These are phyloP conservation scores for Microthlaspi erraticum DNA, from an alignment of 345 rosid species.

Conservation along the genomic window DNA sequence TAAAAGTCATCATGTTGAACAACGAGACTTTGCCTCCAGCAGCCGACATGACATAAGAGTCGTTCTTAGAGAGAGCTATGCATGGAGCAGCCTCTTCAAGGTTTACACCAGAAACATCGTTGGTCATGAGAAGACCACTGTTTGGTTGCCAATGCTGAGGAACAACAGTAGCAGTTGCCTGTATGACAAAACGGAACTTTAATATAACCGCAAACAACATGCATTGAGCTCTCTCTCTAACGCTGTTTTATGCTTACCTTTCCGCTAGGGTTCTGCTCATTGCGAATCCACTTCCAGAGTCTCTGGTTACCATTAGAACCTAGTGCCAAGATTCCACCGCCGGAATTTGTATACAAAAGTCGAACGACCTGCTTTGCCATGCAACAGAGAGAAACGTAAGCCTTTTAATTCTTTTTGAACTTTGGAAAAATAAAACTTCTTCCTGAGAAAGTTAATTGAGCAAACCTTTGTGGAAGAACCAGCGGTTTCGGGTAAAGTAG, in stretches of 20 bases:
- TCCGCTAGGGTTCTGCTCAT: conserved; percentile 80
- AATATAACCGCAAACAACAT: neutral
- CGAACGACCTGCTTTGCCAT: conserved; percentile 67
- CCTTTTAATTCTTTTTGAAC: neutral
- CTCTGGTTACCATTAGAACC: conserved; percentile 80
- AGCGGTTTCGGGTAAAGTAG: conserved; percentile 63
- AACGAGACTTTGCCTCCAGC: conserved; percentile 89
- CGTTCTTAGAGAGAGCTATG: conserved; percentile 93
- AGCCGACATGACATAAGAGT: conserved; percentile 92
- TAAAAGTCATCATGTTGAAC: conserved; percentile 93
- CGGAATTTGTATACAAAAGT: conserved; percentile 86
- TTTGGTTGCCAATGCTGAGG: conserved; percentile 95
- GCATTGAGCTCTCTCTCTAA: conserved; percentile 2
- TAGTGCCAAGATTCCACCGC: conserved; percentile 79
- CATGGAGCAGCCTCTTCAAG: conserved; percentile 86
- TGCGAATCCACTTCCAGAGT: conserved; percentile 79
- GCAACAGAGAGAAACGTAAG: conserved; percentile 20
- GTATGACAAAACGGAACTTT: conserved; percentile 12
- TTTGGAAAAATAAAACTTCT: neutral
- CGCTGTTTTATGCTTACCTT: conserved; percentile 55
- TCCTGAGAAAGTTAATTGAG: conserved; percentile 19
- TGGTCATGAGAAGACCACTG: conserved; percentile 89
- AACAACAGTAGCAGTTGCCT: conserved; percentile 76
- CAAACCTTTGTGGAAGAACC: conserved; percentile 78
- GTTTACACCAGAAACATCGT: conserved; percentile 77